Evolutionary conservation across 257 asterid genomes (phyloP), one percentile per base, ranked within the genome.

Genomic region (Echites panduratus): DNA sequence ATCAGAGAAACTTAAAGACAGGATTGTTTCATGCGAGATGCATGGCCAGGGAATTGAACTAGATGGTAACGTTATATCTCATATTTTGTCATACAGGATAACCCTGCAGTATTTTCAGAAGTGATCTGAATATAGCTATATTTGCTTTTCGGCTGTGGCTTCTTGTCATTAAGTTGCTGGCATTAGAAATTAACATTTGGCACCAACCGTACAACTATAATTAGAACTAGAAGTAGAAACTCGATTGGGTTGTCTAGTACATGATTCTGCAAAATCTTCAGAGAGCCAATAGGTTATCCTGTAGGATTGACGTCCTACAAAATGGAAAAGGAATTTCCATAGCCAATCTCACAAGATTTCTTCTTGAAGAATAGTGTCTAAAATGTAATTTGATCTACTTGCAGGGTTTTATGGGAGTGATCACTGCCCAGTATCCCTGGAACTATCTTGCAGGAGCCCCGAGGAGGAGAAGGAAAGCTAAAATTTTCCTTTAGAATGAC

Each of bases 391-490:
- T 13, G 9, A 52, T 41, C 0, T 8, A 41, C 66, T 78, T 80
- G 74, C 88, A 91, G 98, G 97, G 76, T 94, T 94, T 79, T 94
- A 85, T 52, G 99, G 99, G 80, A 94, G 99, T 78, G 97, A 94
- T 81, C 99, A 94, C 79, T 87, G 98, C 80, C 99, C 99, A 9
- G 93, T 94, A 62, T 83, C 89, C 40, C 89, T 91, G 38, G 87
- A 88, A 84, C 92, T 94, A 41, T 87, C 90, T 70, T 85, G 71
- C 47, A 54, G 40, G 10, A 75, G 7, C 58, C 75, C 83, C n/a
- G 75, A 79, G 73, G 62, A 84, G 62, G 62, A 84, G 62, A 27
- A 76, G 12, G 75, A 75, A 81, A 78, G 38, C 48, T 78, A 50
- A 73, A 2, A 4, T 77, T 41, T 20, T 1, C 43, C 20, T 11